These are phyloP conservation scores for Aspergillus bombycis DNA, from an alignment of 2,329 filamentous ascomycete species.

Conservation along the genomic window DNA sequence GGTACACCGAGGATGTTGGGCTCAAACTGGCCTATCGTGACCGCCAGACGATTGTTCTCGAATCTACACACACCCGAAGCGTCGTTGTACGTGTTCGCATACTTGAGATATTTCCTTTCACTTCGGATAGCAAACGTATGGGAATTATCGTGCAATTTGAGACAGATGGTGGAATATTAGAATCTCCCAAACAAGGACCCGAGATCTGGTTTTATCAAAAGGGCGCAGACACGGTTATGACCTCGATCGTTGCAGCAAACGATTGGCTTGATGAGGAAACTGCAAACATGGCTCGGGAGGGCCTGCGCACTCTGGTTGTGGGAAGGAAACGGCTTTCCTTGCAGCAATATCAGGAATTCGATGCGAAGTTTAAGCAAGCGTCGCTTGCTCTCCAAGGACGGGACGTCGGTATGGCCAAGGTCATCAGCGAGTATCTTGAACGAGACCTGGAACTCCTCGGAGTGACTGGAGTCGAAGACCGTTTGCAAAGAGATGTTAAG, in stretches of 20 bases:
- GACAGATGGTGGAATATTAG: constrained; percentile 56
- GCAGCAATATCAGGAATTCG: constrained; percentile 81
- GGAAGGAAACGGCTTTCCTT: constrained; percentile 84
- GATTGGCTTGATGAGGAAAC: constrained; percentile 99
- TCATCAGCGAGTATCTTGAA: constrained; percentile 82
- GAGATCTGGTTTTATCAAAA: constrained; percentile 99
- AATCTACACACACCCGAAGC: constrained; percentile 73
- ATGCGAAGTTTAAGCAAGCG: constrained; percentile 73
- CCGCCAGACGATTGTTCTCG: constrained; percentile 79
- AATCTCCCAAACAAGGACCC: constrained; percentile 58
- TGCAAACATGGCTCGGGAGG: constrained; percentile 98
- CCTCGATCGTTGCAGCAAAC: constrained; percentile 89
- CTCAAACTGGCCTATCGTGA: constrained; percentile 83
- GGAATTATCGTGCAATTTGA: constrained; percentile 91
- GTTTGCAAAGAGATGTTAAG: constrained; percentile 93
- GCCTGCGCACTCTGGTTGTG: constrained; percentile 88
- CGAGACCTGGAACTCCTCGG: constrained; percentile 87
- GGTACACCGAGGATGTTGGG: constrained; percentile 91
- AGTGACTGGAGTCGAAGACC: constrained; percentile 98
- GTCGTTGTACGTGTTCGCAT: constrained; percentile 83
- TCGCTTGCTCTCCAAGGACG: constrained; percentile 78
- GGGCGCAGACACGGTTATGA: constrained; percentile 97
- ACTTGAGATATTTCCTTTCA: constrained; percentile 94
- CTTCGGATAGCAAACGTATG: constrained; percentile 97
- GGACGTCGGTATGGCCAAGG: constrained; percentile 77